Base-by-base conservation (phyloP, 441 rosid genomes). In the Capsella rubella region DNA sequence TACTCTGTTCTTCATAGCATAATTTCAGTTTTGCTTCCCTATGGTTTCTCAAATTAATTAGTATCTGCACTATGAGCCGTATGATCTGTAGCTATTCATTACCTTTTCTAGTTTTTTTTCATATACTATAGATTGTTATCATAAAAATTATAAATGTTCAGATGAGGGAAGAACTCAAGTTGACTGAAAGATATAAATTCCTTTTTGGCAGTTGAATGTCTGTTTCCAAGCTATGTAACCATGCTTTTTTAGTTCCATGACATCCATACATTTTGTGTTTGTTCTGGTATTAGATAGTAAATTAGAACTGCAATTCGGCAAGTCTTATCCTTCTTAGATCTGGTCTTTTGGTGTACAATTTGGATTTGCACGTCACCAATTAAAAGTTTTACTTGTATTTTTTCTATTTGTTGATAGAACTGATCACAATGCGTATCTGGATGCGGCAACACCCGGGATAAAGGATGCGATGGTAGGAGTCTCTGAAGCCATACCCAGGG, bases 371-470 rank as follows among this genome's bases (percentile, higher is more conserved):
- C 32, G 6, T 72, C 42, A 43, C 37, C 60, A 53, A 14, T 37
- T 64, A 72, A 11, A 0, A 29, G 6, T 35, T 52, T 61, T 16
- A 53, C 67, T 61, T 31, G 72, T n/a, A 46, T 46, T 47, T 60
- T 60, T 18, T 66, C 76, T 66, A 78, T 82, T 31, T 78, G 57
- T 56, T 84, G 79, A 76, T 87, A 91, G 97, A 64, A 74, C 42
- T 80, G 83, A 82, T 81, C 81, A 81, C 73, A 83, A 79, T 73
- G 81, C 71, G 14, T 83, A 84, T 71, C 66, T 56, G 66, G 83
- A 79, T 56, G 79, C 83, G 62, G 68, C 61, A 77, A 73, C 77
- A 51, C 69, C 71, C 2, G 75, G 55, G 72, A 82, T 66, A 60
- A 80, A 81, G 67, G 85, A 69, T 65, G 70, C 25, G 69, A 50